Base-by-base conservation (phyloP, 78 protist species). In the Andalucia godoyi region DNA sequence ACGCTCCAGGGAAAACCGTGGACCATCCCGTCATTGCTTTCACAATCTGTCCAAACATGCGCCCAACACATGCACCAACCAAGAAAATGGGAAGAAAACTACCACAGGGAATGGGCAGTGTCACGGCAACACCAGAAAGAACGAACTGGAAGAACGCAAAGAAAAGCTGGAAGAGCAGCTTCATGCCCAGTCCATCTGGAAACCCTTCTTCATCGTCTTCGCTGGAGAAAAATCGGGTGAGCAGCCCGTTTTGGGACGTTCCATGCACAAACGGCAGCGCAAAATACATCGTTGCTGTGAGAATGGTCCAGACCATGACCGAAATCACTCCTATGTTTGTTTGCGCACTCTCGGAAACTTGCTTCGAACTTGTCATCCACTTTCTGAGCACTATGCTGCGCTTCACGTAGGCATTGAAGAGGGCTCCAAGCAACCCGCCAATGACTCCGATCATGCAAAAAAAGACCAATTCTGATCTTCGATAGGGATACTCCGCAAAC, bases 21-120 rank as follows among this genome's bases (percentile, higher is more conserved):
- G 55, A 57, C 7, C 58, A 13, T 29, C 73, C 81, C 36, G 72
- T 68, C 3, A 81, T 38, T 1, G 70, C 23, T 18, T 51, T 46
- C 77, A 80, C 57, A 25, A 67, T 46, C 45, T 80, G 86, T 33
- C 89, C 85, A 8, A 77, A 49, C 30, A 54, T 30, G 33, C 89
- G 50, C 23, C 90, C 90, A 15, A 78, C 66, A 2, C 79, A 80
- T 1, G 90, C 80, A 57, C 90, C 90, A 2, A 64, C 46, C 4
- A 62, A 65, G 66, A 80, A 77, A 49, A 72, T 53, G 38, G 90
- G 90, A 41, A 75, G 70, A 57, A 66, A 84, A 41, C 81, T 59
- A 50, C 87, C 90, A 55, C 72, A 69, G 2, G 85, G 72, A 29
- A 84, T 57, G 1, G 90, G 84, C 13, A 83, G 60, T 21, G 72